These are phyloP conservation scores for Trichoderma koningii DNA, from an alignment of 2,329 filamentous ascomycete species.

Conservation along the genomic window DNA sequence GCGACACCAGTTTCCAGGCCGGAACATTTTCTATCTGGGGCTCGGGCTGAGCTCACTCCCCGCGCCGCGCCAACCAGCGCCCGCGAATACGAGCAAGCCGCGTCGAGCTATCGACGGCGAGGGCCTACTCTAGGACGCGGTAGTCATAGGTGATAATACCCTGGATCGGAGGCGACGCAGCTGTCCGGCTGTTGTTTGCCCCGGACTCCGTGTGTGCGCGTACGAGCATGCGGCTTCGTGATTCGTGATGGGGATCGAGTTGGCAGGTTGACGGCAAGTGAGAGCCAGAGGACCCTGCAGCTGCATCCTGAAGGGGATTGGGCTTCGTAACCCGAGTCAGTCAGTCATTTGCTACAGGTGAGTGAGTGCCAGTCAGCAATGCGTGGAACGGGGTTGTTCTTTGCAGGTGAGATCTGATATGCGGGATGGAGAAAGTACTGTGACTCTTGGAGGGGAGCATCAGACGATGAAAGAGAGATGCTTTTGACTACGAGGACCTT, in stretches of 20 bases:
- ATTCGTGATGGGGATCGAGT: background rate
- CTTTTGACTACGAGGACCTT: no score
- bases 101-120: slow-evolving; percentile 15
- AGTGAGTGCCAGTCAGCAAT: background rate
- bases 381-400: background rate
- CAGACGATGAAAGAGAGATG: no score
- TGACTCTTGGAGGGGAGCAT: no score
- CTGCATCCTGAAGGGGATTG: background rate
- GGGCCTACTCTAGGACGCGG: slow-evolving; percentile 3
- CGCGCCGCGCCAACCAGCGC: slow-evolving; percentile 17
- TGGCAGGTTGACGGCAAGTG: background rate
- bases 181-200: background rate
- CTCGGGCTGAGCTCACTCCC: background rate
- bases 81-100: slow-evolving; percentile 22
- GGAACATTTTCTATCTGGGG: background rate
- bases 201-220: background rate
- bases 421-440: no score
- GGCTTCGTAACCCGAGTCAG: slow-evolving; percentile 1
- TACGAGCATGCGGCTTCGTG: background rate
- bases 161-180: background rate
- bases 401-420: slow-evolving; percentile 1
- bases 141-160: background rate
- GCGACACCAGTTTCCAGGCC: background rate
- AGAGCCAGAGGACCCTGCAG: background rate
- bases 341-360: background rate